Percentiles rank a stretch among this genome's conserved stretches.
These are phyloP conservation scores for Exophiala lecanii-corni DNA, from an alignment of 2,329 filamentous ascomycete genomes.

Conservation along the genomic window DNA sequence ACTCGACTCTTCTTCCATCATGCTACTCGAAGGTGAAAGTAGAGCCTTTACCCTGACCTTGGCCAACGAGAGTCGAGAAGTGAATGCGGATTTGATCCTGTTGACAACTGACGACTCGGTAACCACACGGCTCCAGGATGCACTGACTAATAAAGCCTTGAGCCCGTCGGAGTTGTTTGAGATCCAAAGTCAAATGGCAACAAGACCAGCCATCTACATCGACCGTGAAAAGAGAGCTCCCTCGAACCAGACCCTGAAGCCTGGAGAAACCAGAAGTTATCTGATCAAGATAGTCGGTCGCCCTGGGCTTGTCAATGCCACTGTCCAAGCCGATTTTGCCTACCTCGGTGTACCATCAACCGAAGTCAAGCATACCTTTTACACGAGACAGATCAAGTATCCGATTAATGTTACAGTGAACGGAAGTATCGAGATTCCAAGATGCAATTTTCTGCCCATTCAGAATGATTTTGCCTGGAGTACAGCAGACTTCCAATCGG, in stretches of 20 bases:
- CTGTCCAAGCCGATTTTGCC: conserved; percentile 82
- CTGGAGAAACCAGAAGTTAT: conserved; percentile 47
- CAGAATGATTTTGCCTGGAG: conserved; percentile 64
- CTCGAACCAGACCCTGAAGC: conserved; percentile 31
- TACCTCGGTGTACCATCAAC: conserved; percentile 66
- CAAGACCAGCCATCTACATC: conserved; percentile 56
- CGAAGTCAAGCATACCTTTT: conserved; percentile 68
- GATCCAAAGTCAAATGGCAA: conserved; percentile 72
- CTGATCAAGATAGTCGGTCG: conserved; percentile 83
- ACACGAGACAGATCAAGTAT: conserved; percentile 75
- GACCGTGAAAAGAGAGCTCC: conserved; percentile 2
- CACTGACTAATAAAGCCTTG: conserved; percentile 70
- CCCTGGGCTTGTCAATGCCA: conserved; percentile 72
- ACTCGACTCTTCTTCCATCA: conserved; percentile 77
- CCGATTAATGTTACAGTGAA: conserved; percentile 87
- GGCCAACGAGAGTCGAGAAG: conserved; percentile 66
- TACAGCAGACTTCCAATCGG: conserved; percentile 7
- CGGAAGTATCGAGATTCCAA: conserved; percentile 75
- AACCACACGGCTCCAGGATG: conserved; percentile 68
- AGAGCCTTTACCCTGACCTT: conserved; percentile 73
- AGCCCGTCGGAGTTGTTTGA: conserved; percentile 78
- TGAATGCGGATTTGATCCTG: conserved; percentile 74
- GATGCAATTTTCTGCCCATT: conserved; percentile 74
- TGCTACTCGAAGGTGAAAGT: conserved; percentile 88
- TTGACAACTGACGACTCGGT: conserved; percentile 90